Evolutionary conservation across 208 protist species (phyloP).

Genomic region (Trypanosoma rangeli): DNA sequence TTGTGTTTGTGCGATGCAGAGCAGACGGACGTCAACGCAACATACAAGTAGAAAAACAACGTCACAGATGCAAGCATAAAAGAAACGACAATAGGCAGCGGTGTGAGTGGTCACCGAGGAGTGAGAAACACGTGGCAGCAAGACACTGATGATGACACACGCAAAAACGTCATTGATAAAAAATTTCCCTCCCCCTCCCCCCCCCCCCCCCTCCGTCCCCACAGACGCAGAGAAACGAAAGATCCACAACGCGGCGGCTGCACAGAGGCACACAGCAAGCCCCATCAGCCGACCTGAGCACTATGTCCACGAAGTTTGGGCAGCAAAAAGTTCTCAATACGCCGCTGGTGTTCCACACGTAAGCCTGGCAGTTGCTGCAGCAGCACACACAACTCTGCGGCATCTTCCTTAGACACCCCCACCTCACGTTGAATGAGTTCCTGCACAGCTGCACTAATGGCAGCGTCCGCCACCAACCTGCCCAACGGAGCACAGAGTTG

Average conservation of each 20-base stretch:
- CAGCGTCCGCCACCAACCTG: slow-evolving; percentile 56
- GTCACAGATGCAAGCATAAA: no score
- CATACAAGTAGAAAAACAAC: no score
- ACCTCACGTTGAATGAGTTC: slow-evolving; percentile 55
- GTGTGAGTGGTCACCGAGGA: no score
- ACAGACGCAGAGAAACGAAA: slow-evolving; percentile 12
- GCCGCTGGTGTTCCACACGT: slow-evolving; percentile 51
- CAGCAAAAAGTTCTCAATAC: slow-evolving; percentile 45
- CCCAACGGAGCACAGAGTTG: slow-evolving; percentile 61
- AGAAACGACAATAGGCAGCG: no score
- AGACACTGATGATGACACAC: no score
- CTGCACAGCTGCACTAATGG: slow-evolving; percentile 59
- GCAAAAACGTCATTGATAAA: no score
- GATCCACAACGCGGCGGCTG: not conserved
- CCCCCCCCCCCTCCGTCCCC: no score
- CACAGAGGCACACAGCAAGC: not conserved
- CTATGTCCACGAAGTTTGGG: slow-evolving; percentile 48
- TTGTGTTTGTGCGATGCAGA: no score
- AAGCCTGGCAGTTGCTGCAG: slow-evolving; percentile 50
- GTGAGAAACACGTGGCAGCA: no score
- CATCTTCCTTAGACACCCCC: slow-evolving; percentile 30
- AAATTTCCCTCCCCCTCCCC: no score
- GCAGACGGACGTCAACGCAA: no score
- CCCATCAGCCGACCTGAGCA: slow-evolving; percentile 2
- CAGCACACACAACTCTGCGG: slow-evolving; percentile 31